phyloP scores from a whole-genome alignment of 2,329 filamentous ascomycete genomes.

The Clarireedia paspali region DNA sequence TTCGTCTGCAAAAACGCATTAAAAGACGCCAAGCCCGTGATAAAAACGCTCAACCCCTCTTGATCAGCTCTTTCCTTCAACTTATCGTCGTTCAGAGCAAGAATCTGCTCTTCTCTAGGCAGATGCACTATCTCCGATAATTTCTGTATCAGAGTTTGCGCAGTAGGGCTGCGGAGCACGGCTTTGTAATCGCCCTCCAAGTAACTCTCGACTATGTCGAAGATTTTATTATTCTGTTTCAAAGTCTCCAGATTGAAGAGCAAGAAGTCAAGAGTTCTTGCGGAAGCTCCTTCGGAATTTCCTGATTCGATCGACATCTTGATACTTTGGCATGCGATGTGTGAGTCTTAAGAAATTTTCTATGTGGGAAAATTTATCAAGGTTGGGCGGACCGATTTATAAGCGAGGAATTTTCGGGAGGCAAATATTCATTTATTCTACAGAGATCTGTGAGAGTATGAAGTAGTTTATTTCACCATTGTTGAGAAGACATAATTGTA shows the following conservation, averaged over 20 bases:
- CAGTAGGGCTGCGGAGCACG: constrained; percentile 22
- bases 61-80: constrained; percentile 4
- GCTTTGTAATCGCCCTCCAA: constrained; percentile 27
- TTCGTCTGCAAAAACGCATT: constrained; percentile 79
- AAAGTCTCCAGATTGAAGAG: constrained; percentile 24
- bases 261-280: constrained; percentile 19
- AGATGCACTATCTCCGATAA: constrained; percentile 17
- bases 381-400: constrained; percentile 6
- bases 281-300: neutral
- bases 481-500: too few relatives aligned
- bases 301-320: constrained; percentile 5
- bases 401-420: constrained; percentile 1
- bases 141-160: constrained; percentile 21
- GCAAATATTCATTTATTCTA: too few relatives aligned
- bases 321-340: neutral
- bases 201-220: constrained; percentile 21
- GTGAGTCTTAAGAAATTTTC: constrained; percentile 3
- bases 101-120: constrained; percentile 12
- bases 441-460: too few relatives aligned
- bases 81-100: constrained; percentile 13
- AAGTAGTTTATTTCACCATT: too few relatives aligned
- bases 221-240: constrained; percentile 19
- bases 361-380: constrained; percentile 17
- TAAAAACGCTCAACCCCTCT: constrained; percentile 18
- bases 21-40: constrained; percentile 59